Evolutionary conservation across 768 basidiomycete genomes (phyloP).

Genomic region (Chalciporus sphaerocephalus): DNA sequence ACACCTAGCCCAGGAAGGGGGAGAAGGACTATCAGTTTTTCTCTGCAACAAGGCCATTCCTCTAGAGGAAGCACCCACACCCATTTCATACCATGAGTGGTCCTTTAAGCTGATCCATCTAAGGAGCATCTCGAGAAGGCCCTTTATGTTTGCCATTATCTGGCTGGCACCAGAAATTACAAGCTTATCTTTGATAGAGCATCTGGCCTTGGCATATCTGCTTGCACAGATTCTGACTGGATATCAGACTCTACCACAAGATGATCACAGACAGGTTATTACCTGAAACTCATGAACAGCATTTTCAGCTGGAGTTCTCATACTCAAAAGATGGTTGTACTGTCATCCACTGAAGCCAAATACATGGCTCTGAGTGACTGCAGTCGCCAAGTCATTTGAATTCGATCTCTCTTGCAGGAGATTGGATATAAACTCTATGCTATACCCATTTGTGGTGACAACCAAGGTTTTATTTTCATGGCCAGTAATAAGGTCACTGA

Average conservation of each 20-base stretch:
- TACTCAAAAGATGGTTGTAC: conserved; percentile 11
- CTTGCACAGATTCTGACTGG: conserved; percentile 2
- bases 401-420: conserved; percentile 16
- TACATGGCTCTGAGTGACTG: conserved; percentile 39
- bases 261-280: too few species aligned
- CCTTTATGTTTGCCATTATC: not conserved
- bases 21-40: too few species aligned
- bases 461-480: too few species aligned
- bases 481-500: too few species aligned
- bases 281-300: not conserved
- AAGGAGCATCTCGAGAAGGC: conserved; percentile 1
- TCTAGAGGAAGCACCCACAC: too few species aligned
- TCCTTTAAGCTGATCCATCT: not conserved
- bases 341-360: conserved; percentile 38
- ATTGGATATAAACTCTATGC: conserved; percentile 18
- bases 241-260: too few species aligned
- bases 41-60: too few species aligned
- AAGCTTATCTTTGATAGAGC: not conserved
- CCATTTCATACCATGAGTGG: too few species aligned
- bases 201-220: not conserved
- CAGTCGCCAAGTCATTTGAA: conserved; percentile 25
- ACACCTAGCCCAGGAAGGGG: too few species aligned
- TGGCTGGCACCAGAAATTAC: conserved; percentile 1
- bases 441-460: too few species aligned
- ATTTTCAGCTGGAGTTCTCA: not conserved